Evolutionary conservation across 2,329 filamentous ascomycete genomes (phyloP).

Genomic region (Fusarium buxicola): DNA sequence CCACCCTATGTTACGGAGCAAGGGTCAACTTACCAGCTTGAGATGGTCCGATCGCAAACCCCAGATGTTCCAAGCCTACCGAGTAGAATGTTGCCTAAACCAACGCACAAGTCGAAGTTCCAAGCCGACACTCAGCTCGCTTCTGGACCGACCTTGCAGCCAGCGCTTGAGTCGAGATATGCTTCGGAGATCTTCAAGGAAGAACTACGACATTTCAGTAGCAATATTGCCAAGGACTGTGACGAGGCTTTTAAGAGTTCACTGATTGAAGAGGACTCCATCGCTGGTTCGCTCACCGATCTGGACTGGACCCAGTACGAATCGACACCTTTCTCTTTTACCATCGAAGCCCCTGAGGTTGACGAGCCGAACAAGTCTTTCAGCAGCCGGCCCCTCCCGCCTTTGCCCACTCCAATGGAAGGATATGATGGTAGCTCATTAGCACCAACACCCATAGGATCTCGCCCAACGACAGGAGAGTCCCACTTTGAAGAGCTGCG

Average conservation of each 20-base stretch:
- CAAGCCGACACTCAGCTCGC: constrained; percentile 17
- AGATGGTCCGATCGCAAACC: constrained; percentile 43
- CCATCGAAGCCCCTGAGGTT: constrained; percentile 50
- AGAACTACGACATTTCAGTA: constrained; percentile 85
- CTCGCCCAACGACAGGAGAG: constrained; percentile 44
- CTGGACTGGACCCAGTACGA: constrained; percentile 48
- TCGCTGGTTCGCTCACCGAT: constrained; percentile 51
- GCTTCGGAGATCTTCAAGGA: constrained; percentile 66
- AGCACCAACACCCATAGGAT: constrained; percentile 33
- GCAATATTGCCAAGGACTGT: constrained; percentile 87
- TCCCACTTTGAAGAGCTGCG: constrained; percentile 38
- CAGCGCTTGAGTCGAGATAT: constrained; percentile 36
- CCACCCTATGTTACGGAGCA: constrained; percentile 36
- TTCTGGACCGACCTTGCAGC: constrained; percentile 16
- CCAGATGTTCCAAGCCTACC: constrained; percentile 46
- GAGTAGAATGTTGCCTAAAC: constrained; percentile 45
- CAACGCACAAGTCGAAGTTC: constrained; percentile 21
- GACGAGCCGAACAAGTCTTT: constrained; percentile 53
- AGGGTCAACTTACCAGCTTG: constrained; percentile 35
- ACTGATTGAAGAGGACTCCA: constrained; percentile 56
- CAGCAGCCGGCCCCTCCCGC: constrained; percentile 64
- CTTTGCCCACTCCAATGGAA: constrained; percentile 54
- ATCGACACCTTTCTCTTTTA: constrained; percentile 58
- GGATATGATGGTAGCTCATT: constrained; percentile 29
- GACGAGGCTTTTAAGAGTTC: constrained; percentile 90